Base-by-base conservation (phyloP, 208 protist genomes). In the Leishmania braziliensis region DNA sequence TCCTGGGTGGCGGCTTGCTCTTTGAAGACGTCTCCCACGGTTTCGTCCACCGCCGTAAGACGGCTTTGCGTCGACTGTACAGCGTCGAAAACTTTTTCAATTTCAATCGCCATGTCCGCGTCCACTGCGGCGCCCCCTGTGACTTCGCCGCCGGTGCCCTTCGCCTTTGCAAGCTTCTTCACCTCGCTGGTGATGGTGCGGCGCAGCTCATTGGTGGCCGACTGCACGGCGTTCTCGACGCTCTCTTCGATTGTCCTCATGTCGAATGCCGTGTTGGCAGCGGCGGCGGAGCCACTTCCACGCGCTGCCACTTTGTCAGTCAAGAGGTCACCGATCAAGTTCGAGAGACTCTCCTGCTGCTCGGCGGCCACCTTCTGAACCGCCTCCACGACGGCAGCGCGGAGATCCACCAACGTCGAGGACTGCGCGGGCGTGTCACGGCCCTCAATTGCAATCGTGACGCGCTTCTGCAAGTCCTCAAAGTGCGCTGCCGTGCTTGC, bases 271-370 rank as follows among this genome's bases (percentile, higher is more conserved):
- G 51, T 14, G 29, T 29, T 78, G n/a, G 48, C 73, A 48, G 9
- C 70, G 54, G 46, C 75, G 65, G 46, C 71, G 53, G 62, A 66
- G 79, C 63, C 63, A 39, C 58, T 33, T 51, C 50, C 20, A 39
- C 20, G 26, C 50, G 53, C 6, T 16, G 18, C 33, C 26, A 48
- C 51, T 53, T 85, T 72, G 8, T 80, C 78, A 1, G 78, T 63
- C 14, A 95, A 33, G 63, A 88, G 62, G 23, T 91, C 89, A 33
- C 83, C 77, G 36, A 95, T 51, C 2, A 88, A 66, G 46, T 71
- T 80, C 48, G 73, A 62, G 56, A 96, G 58, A n/a, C 80, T 77
- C 75, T 92, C 90, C 70, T 93, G 89, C 73, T 96, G 91, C 53
- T 84, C 54, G 18, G 77, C 80, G 29, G 88, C 83, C 6, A 90